phyloP scores from a whole-genome alignment of 2,329 filamentous ascomycete species.

The Cladosporium sp. region DNA sequence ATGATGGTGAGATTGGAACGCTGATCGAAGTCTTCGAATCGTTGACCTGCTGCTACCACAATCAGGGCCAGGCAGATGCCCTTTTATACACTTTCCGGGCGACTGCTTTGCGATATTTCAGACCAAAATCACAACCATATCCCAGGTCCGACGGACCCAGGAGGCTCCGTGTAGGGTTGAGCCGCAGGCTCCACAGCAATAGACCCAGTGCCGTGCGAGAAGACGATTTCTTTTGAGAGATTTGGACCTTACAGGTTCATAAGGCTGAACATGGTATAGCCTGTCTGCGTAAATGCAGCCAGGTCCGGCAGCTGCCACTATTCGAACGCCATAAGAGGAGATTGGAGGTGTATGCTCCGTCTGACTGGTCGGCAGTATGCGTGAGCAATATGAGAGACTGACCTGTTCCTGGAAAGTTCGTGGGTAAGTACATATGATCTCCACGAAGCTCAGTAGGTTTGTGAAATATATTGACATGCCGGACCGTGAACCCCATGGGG shows the following conservation, averaged over 20 bases:
- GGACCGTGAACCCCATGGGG: constrained; percentile 7
- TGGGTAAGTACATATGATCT: neutral
- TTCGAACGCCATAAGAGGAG: neutral
- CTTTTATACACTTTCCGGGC: neutral
- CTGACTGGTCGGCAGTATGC: neutral
- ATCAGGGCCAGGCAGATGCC: neutral
- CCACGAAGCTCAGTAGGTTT: constrained; percentile 2
- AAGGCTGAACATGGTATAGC: neutral
- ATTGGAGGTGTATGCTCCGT: neutral
- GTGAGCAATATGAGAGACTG: neutral
- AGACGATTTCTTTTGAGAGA: neutral
- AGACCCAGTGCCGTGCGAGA: neutral
- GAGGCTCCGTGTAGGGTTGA: constrained; percentile 9
- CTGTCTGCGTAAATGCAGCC: neutral
- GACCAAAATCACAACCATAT: neutral
- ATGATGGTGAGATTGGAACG: neutral
- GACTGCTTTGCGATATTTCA: neutral
- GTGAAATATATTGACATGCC: constrained; percentile 1
- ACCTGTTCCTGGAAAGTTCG: neutral
- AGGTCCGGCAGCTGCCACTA: neutral
- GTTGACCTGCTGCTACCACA: neutral
- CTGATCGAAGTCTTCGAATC: neutral
- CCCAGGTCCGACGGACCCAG: constrained; percentile 11
- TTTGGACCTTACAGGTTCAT: neutral
- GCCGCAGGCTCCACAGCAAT: neutral